Evolutionary conservation across 768 basidiomycete genomes (phyloP), one percentile per base, ranked within the genome.

Genomic region (Leccinellum rugosiceps): DNA sequence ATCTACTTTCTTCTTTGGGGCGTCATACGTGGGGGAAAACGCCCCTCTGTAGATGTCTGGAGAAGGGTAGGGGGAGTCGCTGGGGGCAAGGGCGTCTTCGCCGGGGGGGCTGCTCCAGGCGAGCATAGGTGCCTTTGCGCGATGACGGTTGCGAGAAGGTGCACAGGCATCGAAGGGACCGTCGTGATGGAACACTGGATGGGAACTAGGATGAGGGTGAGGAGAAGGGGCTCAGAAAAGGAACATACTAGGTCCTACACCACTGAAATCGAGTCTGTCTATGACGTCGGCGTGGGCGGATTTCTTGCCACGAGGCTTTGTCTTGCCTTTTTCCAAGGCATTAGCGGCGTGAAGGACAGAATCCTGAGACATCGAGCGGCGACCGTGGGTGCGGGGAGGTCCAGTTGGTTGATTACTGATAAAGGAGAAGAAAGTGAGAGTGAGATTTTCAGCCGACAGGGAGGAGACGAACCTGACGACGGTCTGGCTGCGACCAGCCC

Each of bases 111-210:
- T 63, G 58, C 72, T 78, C 90, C 90, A 94, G 26, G 92, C 89
- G 61, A 85, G 78, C 84, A 94, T 87, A 48, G 92, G 92, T 10
- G 92, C 92, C 68, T 84, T 86, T 67, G 80, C 83, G 63, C 81
- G 85, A 64, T 90, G 84, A 47, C 84, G 83, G 75, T 94, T 94
- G 66, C 92, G 88, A 48, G 92, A 93, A 1, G 92, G 92, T 3
- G 92, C 92, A 68, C 91, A 93, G 28, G 92, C 92, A 68, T 94
- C 92, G 70, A 94, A 94, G 13, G 92, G 92, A 30, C 92, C 92
- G 66, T 94, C 92, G 66, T 94, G 92, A 67, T 94, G 92, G 75
- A 94, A 90, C 84, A 90, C 92, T 94, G 62, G 52, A 28, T 26
- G 53, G 54, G 28, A 25, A 55, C 51, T 32, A 52, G 19, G 43